A percentile compares a stretch with the other conserved stretches of the same genome.
Conservation (phyloP, 192 early-diverging fungal species). For the Entomortierella chlamydospora region DNA sequence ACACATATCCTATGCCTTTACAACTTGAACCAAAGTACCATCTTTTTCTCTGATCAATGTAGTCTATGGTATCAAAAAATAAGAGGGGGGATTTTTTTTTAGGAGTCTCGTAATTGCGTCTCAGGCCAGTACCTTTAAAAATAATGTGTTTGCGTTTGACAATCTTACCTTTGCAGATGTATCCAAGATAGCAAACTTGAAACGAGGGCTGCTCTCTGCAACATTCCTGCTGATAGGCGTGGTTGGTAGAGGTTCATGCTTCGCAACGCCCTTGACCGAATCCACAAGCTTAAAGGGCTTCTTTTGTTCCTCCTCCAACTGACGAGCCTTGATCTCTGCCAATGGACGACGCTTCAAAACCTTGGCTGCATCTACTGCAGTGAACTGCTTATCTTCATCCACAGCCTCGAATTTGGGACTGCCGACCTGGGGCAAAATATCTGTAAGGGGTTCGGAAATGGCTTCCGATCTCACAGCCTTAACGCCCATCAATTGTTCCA, state of each 20-base stretch:
- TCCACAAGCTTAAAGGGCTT: conserved; percentile 45
- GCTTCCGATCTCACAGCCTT: conserved; percentile 27
- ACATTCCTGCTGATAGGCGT: conserved; percentile 19
- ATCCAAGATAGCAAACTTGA: conserved; percentile 60
- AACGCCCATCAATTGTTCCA: conserved; percentile 87
- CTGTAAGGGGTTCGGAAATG: conserved; percentile 65
- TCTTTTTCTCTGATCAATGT: conserved; percentile 49
- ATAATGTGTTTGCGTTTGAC: not conserved
- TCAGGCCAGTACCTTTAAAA: too few species aligned
- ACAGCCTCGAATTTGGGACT: conserved; percentile 85
- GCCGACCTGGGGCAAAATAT: conserved; percentile 67
- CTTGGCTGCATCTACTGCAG: conserved; percentile 83
- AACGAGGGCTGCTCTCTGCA: conserved; percentile 37
- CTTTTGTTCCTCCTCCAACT: conserved; percentile 32
- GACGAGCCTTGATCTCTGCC: conserved; percentile 54
- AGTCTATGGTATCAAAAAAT: conserved; percentile 4
- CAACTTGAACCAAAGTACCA: conserved; percentile 30
- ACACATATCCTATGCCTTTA: conserved; percentile 7
- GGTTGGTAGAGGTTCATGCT: conserved; percentile 21
- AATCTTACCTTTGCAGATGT: conserved; percentile 42
- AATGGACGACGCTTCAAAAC: conserved; percentile 75
- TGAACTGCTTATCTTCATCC: conserved; percentile 81
- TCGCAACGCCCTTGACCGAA: conserved; percentile 30
- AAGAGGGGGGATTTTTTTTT: not conserved
- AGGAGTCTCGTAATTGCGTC: not conserved